These are phyloP conservation scores for Ettlia oleoabundans DNA, from an alignment of 139 green algal genomes.

Conservation along the genomic window DNA sequence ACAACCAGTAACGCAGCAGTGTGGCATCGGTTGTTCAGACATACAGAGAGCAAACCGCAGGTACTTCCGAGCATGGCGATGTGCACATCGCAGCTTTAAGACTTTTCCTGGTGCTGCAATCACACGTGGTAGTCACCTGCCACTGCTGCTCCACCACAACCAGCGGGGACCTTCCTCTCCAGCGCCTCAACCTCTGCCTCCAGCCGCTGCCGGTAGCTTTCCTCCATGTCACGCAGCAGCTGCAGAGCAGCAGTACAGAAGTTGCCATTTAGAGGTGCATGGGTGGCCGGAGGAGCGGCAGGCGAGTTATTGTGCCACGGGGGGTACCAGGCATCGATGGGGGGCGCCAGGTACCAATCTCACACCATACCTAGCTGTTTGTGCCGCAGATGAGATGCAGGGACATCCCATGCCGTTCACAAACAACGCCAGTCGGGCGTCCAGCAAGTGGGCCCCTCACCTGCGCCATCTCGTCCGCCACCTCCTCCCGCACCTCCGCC, in stretches of 20 bases:
- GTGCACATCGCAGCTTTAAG: no score
- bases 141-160: not conserved
- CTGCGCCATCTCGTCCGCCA: conserved; percentile 61
- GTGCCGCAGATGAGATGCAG: no score
- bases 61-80: no score
- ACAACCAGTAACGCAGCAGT: not conserved
- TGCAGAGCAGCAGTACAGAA: not conserved
- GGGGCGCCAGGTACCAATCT: no score
- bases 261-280: not conserved
- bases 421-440: not conserved
- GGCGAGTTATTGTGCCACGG: not conserved
- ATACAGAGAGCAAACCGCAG: no score
- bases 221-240: conserved; percentile 67
- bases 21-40: not conserved
- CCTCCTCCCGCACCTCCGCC: conserved; percentile 60
- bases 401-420: not conserved
- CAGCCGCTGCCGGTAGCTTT: conserved; percentile 53
- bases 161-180: not conserved
- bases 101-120: no score
- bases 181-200: conserved; percentile 31
- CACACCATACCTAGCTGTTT: no score
- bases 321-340: not conserved
- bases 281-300: not conserved
- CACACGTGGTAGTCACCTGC: no score
- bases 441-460: not conserved